Conservation (phyloP, 2,329 filamentous ascomycete genomes). For the Tolypocladium endophyticum region DNA sequence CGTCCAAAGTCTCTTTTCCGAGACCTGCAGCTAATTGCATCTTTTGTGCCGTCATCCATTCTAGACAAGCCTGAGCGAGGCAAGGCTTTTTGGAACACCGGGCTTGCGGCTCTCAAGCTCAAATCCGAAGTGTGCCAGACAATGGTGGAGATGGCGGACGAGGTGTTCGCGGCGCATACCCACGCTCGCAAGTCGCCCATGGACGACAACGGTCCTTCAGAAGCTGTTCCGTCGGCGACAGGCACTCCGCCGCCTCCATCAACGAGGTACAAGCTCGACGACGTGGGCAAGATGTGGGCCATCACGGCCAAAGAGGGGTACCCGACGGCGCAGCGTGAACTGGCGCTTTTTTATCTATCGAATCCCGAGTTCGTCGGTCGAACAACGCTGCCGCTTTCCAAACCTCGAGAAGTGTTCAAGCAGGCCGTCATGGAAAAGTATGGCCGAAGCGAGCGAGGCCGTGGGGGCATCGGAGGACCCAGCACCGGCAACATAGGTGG, state of each 20-base stretch:
- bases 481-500: constrained; percentile 12
- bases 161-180: constrained; percentile 50
- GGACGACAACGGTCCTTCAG: constrained; percentile 16
- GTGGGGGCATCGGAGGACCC: constrained; percentile 11
- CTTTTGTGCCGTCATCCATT: constrained; percentile 50
- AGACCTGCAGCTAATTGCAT: constrained; percentile 65
- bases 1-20: constrained; percentile 75
- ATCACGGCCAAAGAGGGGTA: constrained; percentile 86
- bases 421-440: constrained; percentile 70
- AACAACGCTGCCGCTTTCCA: constrained; percentile 73
- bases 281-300: constrained; percentile 82
- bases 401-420: constrained; percentile 83
- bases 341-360: constrained; percentile 87
- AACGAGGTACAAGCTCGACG: constrained; percentile 59
- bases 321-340: constrained; percentile 78
- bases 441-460: constrained; percentile 26
- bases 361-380: constrained; percentile 76
- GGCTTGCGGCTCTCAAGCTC: constrained; percentile 74
- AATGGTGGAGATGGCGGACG: constrained; percentile 54
- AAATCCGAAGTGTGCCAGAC: constrained; percentile 82
- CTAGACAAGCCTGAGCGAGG: constrained; percentile 53
- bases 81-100: constrained; percentile 85
- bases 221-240: constrained; percentile 22
- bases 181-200: constrained; percentile 42
- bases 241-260: constrained; percentile 36